Percentiles rank a stretch among this genome's conserved stretches.
phyloP scores from a whole-genome alignment of 2,329 filamentous ascomycete genomes.

The Gaeumannomyces tritici region DNA sequence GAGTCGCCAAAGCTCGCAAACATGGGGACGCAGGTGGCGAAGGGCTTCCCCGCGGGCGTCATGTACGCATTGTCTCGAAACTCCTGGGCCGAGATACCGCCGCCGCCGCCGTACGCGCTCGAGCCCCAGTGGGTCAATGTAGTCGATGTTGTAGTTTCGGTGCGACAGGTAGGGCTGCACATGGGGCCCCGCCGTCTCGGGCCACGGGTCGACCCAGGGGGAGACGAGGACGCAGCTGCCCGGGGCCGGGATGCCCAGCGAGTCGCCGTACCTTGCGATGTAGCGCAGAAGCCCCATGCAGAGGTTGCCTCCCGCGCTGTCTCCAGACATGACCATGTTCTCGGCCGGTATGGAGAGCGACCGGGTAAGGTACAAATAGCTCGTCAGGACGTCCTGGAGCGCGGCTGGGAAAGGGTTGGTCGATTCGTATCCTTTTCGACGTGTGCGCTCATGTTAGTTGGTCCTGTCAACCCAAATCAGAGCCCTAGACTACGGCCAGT shows the following conservation, averaged over 20 bases:
- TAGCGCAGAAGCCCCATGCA: constrained; percentile 34
- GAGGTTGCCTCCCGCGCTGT: constrained; percentile 39
- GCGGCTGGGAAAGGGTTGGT: constrained; percentile 34
- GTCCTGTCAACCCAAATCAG: neutral
- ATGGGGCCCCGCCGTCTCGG: constrained; percentile 7
- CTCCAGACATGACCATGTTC: constrained; percentile 34
- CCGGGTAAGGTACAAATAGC: constrained; percentile 34
- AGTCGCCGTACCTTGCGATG: constrained; percentile 26
- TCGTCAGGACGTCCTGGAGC: constrained; percentile 35
- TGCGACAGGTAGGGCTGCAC: constrained; percentile 8
- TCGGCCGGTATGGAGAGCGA: constrained; percentile 24
- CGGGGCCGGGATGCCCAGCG: constrained; percentile 22
- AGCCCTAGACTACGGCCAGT: neutral
- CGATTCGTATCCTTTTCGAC: constrained; percentile 20
- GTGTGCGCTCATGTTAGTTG: neutral
- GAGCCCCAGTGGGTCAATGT: constrained; percentile 27
- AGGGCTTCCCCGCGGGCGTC: constrained; percentile 23
- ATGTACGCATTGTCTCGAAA: constrained; percentile 24
- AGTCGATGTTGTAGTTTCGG: neutral
- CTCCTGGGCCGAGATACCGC: constrained; percentile 10
- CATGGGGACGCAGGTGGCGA: constrained; percentile 25
- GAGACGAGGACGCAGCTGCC: constrained; percentile 25
- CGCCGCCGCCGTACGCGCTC: constrained; percentile 18
- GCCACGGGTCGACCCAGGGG: constrained; percentile 15
- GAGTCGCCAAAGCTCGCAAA: constrained; percentile 28